These are phyloP conservation scores for Aspergillus homomorphus DNA, from an alignment of 495 filamentous ascomycete species.

Conservation along the genomic window DNA sequence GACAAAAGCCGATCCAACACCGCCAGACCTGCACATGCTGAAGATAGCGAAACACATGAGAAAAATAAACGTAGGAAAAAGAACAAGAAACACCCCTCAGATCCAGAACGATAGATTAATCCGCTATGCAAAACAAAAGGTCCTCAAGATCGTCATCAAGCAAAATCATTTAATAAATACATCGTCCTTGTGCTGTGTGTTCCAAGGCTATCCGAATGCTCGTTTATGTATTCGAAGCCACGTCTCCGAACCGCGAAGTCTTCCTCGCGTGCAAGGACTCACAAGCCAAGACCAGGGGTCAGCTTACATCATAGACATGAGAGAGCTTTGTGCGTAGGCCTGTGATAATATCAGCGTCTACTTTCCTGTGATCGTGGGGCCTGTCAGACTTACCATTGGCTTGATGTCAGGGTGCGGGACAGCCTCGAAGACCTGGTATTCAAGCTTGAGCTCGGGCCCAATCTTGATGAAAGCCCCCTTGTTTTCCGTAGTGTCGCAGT, in stretches of 20 bases:
- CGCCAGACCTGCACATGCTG: conserved; percentile 1
- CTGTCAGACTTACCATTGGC: conserved; percentile 72
- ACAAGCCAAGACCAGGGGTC: conserved; percentile 5
- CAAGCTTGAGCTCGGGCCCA: conserved; percentile 83
- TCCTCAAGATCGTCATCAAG: conserved; percentile 14
- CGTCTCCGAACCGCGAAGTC: background rate
- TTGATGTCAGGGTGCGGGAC: conserved; percentile 93
- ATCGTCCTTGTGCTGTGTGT: conserved; percentile 15
- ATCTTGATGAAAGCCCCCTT: conserved; percentile 99
- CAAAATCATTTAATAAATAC: conserved; percentile 14
- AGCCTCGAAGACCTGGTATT: conserved; percentile 89
- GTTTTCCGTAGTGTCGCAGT: conserved; percentile 97
- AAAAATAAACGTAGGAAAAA: conserved; percentile 9
- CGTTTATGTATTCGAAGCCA: background rate
- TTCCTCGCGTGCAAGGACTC: background rate
- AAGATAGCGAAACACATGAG: background rate
- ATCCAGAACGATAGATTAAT: conserved; percentile 13
- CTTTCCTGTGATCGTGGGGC: background rate
- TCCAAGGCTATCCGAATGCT: conserved; percentile 8
- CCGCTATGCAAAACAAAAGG: conserved; percentile 24
- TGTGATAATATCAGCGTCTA: conserved; percentile 23
- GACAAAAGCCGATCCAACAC: background rate
- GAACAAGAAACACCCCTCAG: background rate
- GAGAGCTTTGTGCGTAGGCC: conserved; percentile 79
- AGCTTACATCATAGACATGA: conserved; percentile 62